phyloP scores from a whole-genome alignment of 2,329 filamentous ascomycete genomes.

The Sporothrix pseudoabietina region DNA sequence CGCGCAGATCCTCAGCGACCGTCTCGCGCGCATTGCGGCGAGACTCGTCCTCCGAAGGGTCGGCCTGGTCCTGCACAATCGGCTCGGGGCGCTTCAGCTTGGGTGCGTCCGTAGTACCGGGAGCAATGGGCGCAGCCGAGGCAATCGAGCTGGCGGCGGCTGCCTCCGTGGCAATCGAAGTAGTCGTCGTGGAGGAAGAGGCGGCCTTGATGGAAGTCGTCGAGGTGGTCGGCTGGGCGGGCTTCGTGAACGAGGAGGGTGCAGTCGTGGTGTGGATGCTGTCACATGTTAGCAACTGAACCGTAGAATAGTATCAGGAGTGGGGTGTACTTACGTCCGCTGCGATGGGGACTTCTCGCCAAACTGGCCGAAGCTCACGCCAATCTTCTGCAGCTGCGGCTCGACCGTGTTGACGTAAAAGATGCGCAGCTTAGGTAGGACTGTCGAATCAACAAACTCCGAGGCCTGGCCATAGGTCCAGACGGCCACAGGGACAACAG shows the following conservation, averaged over 20 bases:
- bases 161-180: conserved; percentile 36
- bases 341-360: conserved; percentile 49
- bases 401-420: conserved; percentile 92
- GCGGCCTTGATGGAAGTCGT: conserved; percentile 36
- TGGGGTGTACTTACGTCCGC: conserved; percentile 24
- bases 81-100: conserved; percentile 36
- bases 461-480: conserved; percentile 71
- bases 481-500: conserved; percentile 70
- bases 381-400: conserved; percentile 90
- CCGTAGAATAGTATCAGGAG: neutral
- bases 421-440: conserved; percentile 79
- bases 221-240: neutral
- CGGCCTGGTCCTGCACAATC: conserved; percentile 48
- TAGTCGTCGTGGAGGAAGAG: neutral
- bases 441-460: conserved; percentile 70
- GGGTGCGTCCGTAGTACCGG: conserved; percentile 28
- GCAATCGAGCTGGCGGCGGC: conserved; percentile 34
- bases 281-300: neutral
- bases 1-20: conserved; percentile 75
- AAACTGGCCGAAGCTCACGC: conserved; percentile 81
- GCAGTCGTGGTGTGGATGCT: neutral
- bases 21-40: conserved; percentile 63
- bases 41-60: conserved; percentile 56
- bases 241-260: neutral
- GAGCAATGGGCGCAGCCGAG: conserved; percentile 31